Conservation (phyloP, 2,329 filamentous ascomycete species). For the Stemphylium vesicarium region DNA sequence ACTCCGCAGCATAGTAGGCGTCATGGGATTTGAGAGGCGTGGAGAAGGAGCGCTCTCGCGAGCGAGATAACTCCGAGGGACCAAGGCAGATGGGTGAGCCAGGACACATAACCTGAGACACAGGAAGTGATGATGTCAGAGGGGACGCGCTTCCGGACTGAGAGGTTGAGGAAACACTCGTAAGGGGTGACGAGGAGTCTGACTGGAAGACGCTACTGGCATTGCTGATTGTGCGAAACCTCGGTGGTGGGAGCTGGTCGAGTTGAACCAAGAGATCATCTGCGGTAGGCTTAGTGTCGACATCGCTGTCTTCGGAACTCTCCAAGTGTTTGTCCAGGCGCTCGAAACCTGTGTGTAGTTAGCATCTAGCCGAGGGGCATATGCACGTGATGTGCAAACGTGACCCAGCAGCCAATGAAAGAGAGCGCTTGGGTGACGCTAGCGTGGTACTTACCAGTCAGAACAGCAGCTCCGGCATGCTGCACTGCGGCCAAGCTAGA, state of each 20-base stretch:
- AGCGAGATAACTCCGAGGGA: constrained; percentile 17
- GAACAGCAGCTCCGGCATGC: constrained; percentile 54
- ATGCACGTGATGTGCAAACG: constrained; percentile 10
- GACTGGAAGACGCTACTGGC: constrained; percentile 40
- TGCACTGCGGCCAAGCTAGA: constrained; percentile 47
- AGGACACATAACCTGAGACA: constrained; percentile 31
- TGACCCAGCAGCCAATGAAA: constrained; percentile 10
- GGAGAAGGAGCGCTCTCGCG: constrained; percentile 43
- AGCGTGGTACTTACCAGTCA: constrained; percentile 46
- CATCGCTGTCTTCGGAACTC: constrained; percentile 16
- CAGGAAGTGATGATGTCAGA: constrained; percentile 22
- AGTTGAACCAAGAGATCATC: constrained; percentile 34
- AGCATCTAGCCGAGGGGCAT: constrained; percentile 14
- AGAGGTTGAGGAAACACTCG: constrained; percentile 31
- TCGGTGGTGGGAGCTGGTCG: constrained; percentile 33
- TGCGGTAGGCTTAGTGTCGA: constrained; percentile 24
- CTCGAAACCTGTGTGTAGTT: constrained; percentile 34
- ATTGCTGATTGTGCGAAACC: constrained; percentile 36
- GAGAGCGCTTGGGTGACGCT: neutral
- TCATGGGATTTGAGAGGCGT: constrained; percentile 44
- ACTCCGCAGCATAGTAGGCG: constrained; percentile 43
- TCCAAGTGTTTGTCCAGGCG: constrained; percentile 39
- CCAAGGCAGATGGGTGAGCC: constrained; percentile 42
- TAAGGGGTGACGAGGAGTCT: constrained; percentile 32
- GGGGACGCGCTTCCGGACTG: constrained; percentile 37